Evolutionary conservation across 768 basidiomycete genomes (phyloP).

Genomic region (Tephrocybe sp.): DNA sequence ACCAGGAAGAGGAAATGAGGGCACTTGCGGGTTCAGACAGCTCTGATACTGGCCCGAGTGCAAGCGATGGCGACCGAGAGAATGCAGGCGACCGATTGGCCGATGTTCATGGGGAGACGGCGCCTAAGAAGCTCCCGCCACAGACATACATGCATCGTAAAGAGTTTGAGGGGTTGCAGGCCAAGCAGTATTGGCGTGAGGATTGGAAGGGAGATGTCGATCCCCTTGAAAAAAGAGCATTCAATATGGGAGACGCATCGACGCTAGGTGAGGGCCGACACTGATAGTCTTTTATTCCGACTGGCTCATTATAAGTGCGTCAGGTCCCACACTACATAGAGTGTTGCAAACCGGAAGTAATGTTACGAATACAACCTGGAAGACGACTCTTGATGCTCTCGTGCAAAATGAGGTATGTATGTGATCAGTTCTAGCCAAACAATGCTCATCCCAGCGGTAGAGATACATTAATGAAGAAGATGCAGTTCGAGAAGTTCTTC

Average conservation of each 20-base stretch:
- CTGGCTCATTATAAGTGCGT: not conserved
- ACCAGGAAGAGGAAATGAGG: constrained; percentile 16
- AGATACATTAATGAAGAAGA: constrained; percentile 74
- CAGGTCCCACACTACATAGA: constrained; percentile 20
- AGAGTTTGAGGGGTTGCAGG: constrained; percentile 61
- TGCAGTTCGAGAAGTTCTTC: constrained; percentile 74
- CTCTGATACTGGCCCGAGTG: not conserved
- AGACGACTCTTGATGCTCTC: constrained; percentile 14
- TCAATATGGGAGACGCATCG: constrained; percentile 70
- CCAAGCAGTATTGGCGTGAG: constrained; percentile 72
- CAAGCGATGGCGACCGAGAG: not conserved
- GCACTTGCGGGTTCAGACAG: constrained; percentile 1
- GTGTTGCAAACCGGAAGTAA: constrained; percentile 6
- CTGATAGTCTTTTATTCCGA: not conserved
- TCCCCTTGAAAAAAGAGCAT: constrained; percentile 35
- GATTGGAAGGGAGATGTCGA: constrained; percentile 56
- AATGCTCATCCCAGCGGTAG: constrained; percentile 31
- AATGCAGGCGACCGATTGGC: not conserved
- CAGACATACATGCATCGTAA: constrained; percentile 47
- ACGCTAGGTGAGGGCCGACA: constrained; percentile 54
- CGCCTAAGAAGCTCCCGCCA: constrained; percentile 19
- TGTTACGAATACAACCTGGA: not conserved
- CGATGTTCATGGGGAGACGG: constrained; percentile 7
- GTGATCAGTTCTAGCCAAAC: not conserved
- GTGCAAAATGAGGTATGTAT: constrained; percentile 18